Percentiles rank a stretch among this genome's conserved stretches.
Conservation (phyloP, 2,329 filamentous ascomycete species). For the Akanthomyces lecanii region DNA sequence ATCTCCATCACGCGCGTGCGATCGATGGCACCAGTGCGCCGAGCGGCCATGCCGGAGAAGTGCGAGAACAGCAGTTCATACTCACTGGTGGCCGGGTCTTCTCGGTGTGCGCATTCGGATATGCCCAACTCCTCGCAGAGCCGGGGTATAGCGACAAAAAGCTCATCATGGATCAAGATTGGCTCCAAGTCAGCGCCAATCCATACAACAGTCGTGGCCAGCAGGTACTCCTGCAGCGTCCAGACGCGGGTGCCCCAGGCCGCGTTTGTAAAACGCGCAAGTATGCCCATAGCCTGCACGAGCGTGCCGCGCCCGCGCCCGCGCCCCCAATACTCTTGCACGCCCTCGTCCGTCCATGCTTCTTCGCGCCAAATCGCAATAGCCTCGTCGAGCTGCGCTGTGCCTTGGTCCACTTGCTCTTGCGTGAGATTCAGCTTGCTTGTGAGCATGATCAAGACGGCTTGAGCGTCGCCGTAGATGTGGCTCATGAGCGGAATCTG, state of each 20-base stretch:
- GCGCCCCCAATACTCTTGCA: neutral
- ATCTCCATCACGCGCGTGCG: slow-evolving; percentile 9
- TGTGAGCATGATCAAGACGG: slow-evolving; percentile 2
- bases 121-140: neutral
- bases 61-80: slow-evolving; percentile 9
- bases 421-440: neutral
- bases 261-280: neutral
- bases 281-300: neutral
- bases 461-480: slow-evolving; percentile 2
- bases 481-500: slow-evolving; percentile 8
- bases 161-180: neutral
- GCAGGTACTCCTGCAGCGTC: slow-evolving; percentile 8
- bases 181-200: slow-evolving; percentile 8
- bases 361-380: slow-evolving; percentile 1
- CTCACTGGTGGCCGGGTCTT: neutral
- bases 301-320: neutral
- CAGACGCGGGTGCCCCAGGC: slow-evolving; percentile 9
- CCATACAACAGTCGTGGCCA: neutral
- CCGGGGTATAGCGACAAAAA: neutral
- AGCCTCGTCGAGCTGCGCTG: neutral
- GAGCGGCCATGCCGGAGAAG: slow-evolving; percentile 6
- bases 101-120: neutral
- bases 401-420: neutral
- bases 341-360: neutral
- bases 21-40: neutral